Conservation (phyloP, 495 filamentous ascomycete species). For the Trichoderma asperelloides region DNA sequence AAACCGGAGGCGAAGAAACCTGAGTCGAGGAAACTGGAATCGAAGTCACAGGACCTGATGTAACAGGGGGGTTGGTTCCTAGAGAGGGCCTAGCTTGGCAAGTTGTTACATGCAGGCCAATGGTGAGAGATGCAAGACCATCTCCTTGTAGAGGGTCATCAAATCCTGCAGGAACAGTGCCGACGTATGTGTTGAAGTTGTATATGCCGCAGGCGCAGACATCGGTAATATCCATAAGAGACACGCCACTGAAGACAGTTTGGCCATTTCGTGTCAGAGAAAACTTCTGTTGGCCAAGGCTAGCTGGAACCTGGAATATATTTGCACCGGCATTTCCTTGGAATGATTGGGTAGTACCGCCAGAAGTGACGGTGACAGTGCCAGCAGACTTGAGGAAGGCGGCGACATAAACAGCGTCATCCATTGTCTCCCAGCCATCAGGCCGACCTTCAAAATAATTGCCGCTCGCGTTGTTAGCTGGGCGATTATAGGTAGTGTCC, state of each 20-base stretch:
- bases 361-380: constrained; percentile 40
- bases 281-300: constrained; percentile 45
- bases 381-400: constrained; percentile 42
- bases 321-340: constrained; percentile 43
- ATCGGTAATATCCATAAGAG: constrained; percentile 43
- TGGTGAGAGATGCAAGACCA: constrained; percentile 15
- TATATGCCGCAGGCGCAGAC: constrained; percentile 51
- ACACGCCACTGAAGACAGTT: constrained; percentile 41
- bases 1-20: not conserved
- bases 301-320: constrained; percentile 44
- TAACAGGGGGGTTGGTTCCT: not conserved
- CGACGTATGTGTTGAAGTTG: constrained; percentile 55
- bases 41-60: not conserved
- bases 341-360: constrained; percentile 35
- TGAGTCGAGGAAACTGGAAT: not conserved
- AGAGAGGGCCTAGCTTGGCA: not conserved
- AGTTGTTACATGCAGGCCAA: not conserved
- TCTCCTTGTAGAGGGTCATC: constrained; percentile 33
- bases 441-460: constrained; percentile 52
- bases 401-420: constrained; percentile 49
- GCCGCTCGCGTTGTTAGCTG: constrained; percentile 34
- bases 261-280: constrained; percentile 35
- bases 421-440: constrained; percentile 43
- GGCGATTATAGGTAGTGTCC: constrained; percentile 40
- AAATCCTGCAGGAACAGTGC: constrained; percentile 34